Percentiles rank a stretch among this genome's conserved stretches.
Evolutionary conservation across 2,329 filamentous ascomycete species (phyloP).

Genomic region (Sporothrix curviconia): DNA sequence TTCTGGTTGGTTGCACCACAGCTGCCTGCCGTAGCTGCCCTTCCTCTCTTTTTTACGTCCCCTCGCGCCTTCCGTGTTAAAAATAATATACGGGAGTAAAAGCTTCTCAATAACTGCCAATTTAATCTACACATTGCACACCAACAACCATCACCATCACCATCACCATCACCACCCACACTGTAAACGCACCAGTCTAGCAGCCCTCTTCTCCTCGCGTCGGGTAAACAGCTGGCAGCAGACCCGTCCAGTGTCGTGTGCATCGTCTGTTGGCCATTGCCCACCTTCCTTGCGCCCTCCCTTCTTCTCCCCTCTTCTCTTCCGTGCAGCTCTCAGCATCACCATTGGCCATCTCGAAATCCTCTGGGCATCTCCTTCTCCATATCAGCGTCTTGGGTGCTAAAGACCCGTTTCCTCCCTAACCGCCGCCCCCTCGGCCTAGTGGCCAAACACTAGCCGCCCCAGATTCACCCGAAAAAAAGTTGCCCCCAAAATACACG

Average conservation of each 20-base stretch:
- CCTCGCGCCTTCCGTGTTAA: neutral
- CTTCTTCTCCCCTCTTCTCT: neutral
- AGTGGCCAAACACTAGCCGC: slow-evolving; percentile 15
- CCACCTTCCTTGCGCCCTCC: neutral
- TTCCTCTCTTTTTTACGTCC: no score
- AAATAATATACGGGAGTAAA: neutral
- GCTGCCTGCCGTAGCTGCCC: neutral
- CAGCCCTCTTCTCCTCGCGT: neutral
- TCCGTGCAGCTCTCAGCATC: neutral
- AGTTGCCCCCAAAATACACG: slow-evolving; percentile 8
- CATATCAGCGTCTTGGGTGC: neutral
- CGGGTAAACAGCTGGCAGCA: neutral
- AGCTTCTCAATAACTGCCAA: neutral
- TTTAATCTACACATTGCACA: neutral
- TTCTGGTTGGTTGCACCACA: slow-evolving; percentile 8
- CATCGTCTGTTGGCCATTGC: neutral
- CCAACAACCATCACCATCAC: neutral
- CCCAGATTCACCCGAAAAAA: neutral
- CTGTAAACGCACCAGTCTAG: neutral
- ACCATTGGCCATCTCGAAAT: neutral
- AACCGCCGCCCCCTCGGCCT: slow-evolving; percentile 9
- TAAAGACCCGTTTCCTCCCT: slow-evolving; percentile 1
- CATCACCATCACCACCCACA: neutral
- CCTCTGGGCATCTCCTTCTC: neutral
- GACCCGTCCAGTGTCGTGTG: neutral